These are phyloP conservation scores for Imleria badia DNA, from an alignment of 768 basidiomycete species.

Conservation along the genomic window DNA sequence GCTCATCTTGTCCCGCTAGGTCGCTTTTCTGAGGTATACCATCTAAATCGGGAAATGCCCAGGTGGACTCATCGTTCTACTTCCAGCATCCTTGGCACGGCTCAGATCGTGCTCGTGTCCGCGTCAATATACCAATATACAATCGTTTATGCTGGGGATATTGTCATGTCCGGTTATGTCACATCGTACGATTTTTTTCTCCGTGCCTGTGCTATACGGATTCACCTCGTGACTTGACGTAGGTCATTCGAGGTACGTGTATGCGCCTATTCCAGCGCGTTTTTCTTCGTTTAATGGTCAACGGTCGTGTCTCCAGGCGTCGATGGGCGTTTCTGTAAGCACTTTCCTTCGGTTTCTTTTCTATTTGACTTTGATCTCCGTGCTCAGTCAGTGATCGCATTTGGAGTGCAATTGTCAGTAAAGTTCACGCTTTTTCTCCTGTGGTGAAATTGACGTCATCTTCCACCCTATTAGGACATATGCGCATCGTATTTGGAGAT, in stretches of 20 bases:
- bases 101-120: conserved; percentile 29
- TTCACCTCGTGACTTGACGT: background rate
- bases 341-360: background rate
- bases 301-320: conserved; percentile 23
- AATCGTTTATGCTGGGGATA: conserved; percentile 28
- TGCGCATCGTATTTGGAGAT: conserved; percentile 38
- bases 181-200: conserved; percentile 22
- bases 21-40: conserved; percentile 29
- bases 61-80: background rate
- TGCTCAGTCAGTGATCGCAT: conserved; percentile 33
- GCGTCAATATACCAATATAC: conserved; percentile 35
- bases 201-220: background rate
- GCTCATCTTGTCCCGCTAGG: conserved; percentile 13
- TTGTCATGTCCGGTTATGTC: conserved; percentile 25
- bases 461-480: conserved; percentile 28
- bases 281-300: background rate
- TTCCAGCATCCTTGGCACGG: conserved; percentile 27
- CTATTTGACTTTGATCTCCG: background rate
- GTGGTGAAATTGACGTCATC: conserved; percentile 1
- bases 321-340: conserved; percentile 36
- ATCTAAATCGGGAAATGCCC: background rate
- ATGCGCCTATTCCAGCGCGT: background rate
- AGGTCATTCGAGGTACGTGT: conserved; percentile 28
- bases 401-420: conserved; percentile 36
- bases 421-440: background rate